Conservation (phyloP, 1,284 basidiomycete genomes). For the Microbotryum intermedium region DNA sequence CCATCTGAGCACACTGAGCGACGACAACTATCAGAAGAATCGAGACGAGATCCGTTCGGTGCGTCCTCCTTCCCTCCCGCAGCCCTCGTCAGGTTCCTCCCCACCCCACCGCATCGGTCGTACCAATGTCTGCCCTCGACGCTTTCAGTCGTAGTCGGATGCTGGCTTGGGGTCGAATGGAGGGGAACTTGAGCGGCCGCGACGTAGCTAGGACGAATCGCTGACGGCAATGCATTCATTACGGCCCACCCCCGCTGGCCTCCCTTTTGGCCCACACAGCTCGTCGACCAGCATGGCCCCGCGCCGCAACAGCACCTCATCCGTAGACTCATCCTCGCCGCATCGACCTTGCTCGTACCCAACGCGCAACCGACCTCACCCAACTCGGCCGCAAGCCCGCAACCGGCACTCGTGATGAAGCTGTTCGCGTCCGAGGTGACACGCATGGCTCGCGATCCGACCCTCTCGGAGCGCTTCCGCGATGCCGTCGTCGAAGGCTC, state of each 20-base stretch:
- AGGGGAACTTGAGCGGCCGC: neutral
- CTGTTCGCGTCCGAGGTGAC: constrained; percentile 77
- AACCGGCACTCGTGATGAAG: constrained; percentile 62
- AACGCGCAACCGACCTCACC: constrained; percentile 45
- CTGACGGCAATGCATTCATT: neutral
- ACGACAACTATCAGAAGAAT: constrained; percentile 88
- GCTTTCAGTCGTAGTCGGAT: neutral
- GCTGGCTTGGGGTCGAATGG: neutral
- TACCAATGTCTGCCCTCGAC: neutral
- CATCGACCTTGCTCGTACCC: constrained; percentile 46
- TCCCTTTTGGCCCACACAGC: constrained; percentile 46
- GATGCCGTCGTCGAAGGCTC: constrained; percentile 77
- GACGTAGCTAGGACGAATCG: neutral
- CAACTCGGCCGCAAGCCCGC: constrained; percentile 22
- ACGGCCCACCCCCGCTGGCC: neutral
- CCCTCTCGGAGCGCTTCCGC: constrained; percentile 71
- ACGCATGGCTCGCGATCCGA: constrained; percentile 73
- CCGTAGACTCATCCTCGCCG: constrained; percentile 75
- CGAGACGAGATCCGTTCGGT: constrained; percentile 84
- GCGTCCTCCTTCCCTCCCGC: constrained; percentile 38
- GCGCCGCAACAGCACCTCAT: constrained; percentile 95
- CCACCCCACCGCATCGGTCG: neutral
- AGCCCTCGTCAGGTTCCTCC: neutral
- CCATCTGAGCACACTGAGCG: constrained; percentile 80
- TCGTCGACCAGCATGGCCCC: constrained; percentile 85